Base-by-base conservation (phyloP, 2,329 filamentous ascomycete genomes). In the Knoxdaviesia proteae region DNA sequence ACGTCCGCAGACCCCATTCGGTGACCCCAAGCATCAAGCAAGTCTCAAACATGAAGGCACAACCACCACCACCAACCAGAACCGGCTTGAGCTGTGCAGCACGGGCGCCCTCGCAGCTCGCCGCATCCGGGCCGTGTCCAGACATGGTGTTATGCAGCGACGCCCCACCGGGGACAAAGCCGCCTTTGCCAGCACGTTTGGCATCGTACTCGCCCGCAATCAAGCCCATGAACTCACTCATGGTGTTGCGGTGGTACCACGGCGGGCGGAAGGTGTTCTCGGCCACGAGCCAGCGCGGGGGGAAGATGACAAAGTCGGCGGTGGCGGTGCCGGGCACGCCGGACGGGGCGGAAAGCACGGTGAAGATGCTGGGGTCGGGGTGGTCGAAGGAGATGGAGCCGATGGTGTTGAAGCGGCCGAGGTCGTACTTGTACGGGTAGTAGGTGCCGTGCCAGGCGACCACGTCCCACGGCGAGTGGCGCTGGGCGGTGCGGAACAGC, bases 391-490 rank as follows among this genome's bases (percentile, higher is more conserved):
- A 79, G 49, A 83, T 74, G 43, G 68, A 74, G 20, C 80, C 81
- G 38, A 87, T 75, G 38, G 73, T 74, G 59, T 78, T 80, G 65
- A 84, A 87, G 33, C 79, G 73, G 31, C 77, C 78, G 1, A 87
- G 67, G 51, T 86, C 81, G 61, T 87, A 87, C 59, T 87, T 87
- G 68, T 75, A 84, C 0, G 81, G 81, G 47, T 80, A 79, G 59
- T 84, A 86, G 48, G 74, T 80, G 38, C 81, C 81, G 53, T 87
- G 80, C 80, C 80, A 87, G 3, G 76, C 79, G 3, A 84, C 80
- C 0, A 87, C 72, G 50, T 87, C 80, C 51, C 84, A 87, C 0
- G 81, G 80, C 0, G 75, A 78, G 55, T 86, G 81, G 7, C 65
- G 56, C 58, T 86, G 80, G 37, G 56, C 63, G 6, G 76, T 75